phyloP scores from a whole-genome alignment of 2,329 filamentous ascomycete species.

The Colletotrichum lindemuthianum region DNA sequence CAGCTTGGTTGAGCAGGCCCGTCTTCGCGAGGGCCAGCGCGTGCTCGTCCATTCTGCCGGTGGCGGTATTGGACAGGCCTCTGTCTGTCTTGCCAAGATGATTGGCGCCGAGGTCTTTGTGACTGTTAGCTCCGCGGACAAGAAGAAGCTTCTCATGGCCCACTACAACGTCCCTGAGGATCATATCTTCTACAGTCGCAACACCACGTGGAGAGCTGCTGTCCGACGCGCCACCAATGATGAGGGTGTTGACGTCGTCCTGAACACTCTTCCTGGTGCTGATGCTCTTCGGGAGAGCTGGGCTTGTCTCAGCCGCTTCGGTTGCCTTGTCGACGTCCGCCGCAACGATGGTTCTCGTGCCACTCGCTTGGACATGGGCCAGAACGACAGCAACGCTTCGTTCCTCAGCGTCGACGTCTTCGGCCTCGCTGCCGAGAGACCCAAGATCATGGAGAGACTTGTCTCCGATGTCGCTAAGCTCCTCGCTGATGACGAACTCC shows the following conservation, averaged over 20 bases:
- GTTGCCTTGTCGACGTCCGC: constrained; percentile 58
- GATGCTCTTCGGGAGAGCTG: constrained; percentile 54
- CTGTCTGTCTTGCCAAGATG: constrained; percentile 45
- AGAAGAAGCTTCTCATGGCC: constrained; percentile 44
- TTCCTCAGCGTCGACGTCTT: constrained; percentile 59
- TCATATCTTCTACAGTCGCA: constrained; percentile 44
- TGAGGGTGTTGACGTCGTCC: constrained; percentile 48
- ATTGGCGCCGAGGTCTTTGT: constrained; percentile 46
- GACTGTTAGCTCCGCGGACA: constrained; percentile 44
- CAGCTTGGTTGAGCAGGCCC: constrained; percentile 46
- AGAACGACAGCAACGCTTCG: constrained; percentile 58
- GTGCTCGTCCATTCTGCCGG: constrained; percentile 50
- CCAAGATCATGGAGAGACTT: constrained; percentile 51
- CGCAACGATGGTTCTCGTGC: constrained; percentile 51
- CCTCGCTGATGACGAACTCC: constrained; percentile 46
- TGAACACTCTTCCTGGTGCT: constrained; percentile 56
- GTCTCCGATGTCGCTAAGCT: constrained; percentile 50
- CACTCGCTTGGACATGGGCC: constrained; percentile 58
- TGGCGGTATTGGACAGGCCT: constrained; percentile 50
- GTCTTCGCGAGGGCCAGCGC: constrained; percentile 42
- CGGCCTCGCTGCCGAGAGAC: constrained; percentile 53
- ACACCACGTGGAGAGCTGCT: constrained; percentile 43
- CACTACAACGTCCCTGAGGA: constrained; percentile 41
- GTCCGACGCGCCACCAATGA: constrained; percentile 44
- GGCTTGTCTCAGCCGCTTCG: constrained; percentile 55